Conservation (phyloP, 2,329 filamentous ascomycete species). For the Akanthomyces uredinophilus region DNA sequence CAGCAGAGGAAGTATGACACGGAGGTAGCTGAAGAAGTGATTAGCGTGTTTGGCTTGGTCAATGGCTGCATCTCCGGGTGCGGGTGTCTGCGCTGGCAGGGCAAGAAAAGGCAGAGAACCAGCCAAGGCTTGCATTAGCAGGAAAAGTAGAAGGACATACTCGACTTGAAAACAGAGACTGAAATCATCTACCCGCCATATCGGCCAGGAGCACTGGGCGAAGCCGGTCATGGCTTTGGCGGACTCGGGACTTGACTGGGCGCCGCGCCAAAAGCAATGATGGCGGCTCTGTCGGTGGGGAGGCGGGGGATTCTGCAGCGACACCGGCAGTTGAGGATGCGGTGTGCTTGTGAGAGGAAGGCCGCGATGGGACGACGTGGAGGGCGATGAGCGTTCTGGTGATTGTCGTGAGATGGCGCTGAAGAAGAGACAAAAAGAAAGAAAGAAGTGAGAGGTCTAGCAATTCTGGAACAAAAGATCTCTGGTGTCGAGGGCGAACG, state of each 20-base stretch:
- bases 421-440: neutral
- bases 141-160: neutral
- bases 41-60: conserved; percentile 7
- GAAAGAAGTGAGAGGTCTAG: neutral
- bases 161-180: conserved; percentile 47
- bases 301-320: neutral
- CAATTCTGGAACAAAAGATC: neutral
- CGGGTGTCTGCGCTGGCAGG: conserved; percentile 6
- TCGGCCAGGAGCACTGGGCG: conserved; percentile 51
- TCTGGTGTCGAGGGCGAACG: neutral
- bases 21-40: conserved; percentile 27
- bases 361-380: neutral
- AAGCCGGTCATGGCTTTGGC: conserved; percentile 38
- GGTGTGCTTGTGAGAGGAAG: neutral
- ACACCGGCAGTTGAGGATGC: neutral
- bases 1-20: conserved; percentile 3
- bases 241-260: neutral
- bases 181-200: conserved; percentile 62
- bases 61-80: neutral
- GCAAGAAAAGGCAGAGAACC: neutral
- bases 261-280: neutral
- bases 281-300: neutral
- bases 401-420: neutral
- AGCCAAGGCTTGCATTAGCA: neutral
- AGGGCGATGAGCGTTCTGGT: neutral